These are phyloP conservation scores for Crucihimalaya himalaica DNA, from an alignment of 345 rosid genomes.

Conservation along the genomic window DNA sequence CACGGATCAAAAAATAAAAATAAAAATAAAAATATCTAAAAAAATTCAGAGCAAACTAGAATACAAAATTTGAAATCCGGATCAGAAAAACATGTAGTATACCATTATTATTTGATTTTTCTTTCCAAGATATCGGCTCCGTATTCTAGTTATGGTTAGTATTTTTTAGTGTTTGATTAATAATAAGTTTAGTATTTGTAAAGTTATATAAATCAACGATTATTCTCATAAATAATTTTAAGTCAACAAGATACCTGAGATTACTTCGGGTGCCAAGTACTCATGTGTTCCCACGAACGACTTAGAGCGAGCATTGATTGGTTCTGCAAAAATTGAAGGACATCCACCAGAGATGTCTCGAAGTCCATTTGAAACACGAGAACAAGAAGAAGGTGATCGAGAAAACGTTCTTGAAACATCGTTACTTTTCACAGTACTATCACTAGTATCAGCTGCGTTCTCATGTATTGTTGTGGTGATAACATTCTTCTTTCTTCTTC, in stretches of 20 bases:
- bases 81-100: too few relatives aligned
- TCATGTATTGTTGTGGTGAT: slow-evolving; percentile 59
- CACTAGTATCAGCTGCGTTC: slow-evolving; percentile 35
- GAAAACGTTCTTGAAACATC: slow-evolving; percentile 30
- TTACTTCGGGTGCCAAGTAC: slow-evolving; percentile 93
- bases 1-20: too few relatives aligned
- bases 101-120: too few relatives aligned
- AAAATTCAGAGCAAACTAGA: too few relatives aligned
- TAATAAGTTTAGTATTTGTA: background rate
- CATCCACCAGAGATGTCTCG: slow-evolving; percentile 23
- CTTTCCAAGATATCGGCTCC: too few relatives aligned
- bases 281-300: slow-evolving; percentile 96
- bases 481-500: slow-evolving; percentile 35
- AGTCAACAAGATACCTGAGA: slow-evolving; percentile 46
- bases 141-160: too few relatives aligned
- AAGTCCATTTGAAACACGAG: slow-evolving; percentile 24
- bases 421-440: background rate
- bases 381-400: slow-evolving; percentile 28
- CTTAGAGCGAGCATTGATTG: slow-evolving; percentile 69
- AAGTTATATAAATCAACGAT: background rate
- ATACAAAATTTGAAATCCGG: too few relatives aligned
- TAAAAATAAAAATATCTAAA: too few relatives aligned
- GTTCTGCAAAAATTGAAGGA: slow-evolving; percentile 75
- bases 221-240: background rate
- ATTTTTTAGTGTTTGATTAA: background rate